A percentile compares a stretch with the other conserved stretches of the same genome.
These are phyloP conservation scores for Sporothrix dimorphospora DNA, from an alignment of 2,329 filamentous ascomycete genomes.

Conservation along the genomic window DNA sequence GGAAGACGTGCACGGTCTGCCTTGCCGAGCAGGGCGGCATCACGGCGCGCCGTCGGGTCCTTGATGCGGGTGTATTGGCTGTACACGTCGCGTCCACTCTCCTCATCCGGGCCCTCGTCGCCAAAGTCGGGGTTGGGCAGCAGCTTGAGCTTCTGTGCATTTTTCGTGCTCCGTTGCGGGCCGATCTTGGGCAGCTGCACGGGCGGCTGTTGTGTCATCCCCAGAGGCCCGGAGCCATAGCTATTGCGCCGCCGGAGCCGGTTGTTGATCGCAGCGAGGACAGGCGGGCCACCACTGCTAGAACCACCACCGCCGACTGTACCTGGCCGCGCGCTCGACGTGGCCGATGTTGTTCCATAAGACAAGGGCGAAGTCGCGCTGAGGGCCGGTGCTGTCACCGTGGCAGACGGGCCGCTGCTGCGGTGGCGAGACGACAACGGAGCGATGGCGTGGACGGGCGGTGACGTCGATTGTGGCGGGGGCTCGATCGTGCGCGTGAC, in stretches of 20 bases:
- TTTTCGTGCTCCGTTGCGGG: slow-evolving; percentile 92
- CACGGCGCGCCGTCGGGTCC: slow-evolving; percentile 87
- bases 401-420: slow-evolving; percentile 36
- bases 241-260: slow-evolving; percentile 87
- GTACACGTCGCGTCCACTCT: slow-evolving; percentile 93
- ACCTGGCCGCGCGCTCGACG: background rate
- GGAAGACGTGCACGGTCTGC: slow-evolving; percentile 86
- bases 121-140: slow-evolving; percentile 85
- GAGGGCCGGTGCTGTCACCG: slow-evolving; percentile 43
- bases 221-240: slow-evolving; percentile 55
- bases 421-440: slow-evolving; percentile 36
- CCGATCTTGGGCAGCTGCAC: slow-evolving; percentile 72
- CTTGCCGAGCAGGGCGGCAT: slow-evolving; percentile 90
- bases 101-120: slow-evolving; percentile 78
- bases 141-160: slow-evolving; percentile 95
- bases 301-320: background rate
- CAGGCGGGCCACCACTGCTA: slow-evolving; percentile 49
- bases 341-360: slow-evolving; percentile 36
- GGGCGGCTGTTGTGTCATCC: slow-evolving; percentile 22
- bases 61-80: slow-evolving; percentile 98
- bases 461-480: slow-evolving; percentile 22
- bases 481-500: slow-evolving; percentile 62
- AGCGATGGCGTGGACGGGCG: slow-evolving; percentile 37
- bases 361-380: slow-evolving; percentile 33
- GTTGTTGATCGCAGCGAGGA: slow-evolving; percentile 81